These are phyloP conservation scores for Mercurialis annua DNA, from an alignment of 345 rosid genomes.

Conservation along the genomic window DNA sequence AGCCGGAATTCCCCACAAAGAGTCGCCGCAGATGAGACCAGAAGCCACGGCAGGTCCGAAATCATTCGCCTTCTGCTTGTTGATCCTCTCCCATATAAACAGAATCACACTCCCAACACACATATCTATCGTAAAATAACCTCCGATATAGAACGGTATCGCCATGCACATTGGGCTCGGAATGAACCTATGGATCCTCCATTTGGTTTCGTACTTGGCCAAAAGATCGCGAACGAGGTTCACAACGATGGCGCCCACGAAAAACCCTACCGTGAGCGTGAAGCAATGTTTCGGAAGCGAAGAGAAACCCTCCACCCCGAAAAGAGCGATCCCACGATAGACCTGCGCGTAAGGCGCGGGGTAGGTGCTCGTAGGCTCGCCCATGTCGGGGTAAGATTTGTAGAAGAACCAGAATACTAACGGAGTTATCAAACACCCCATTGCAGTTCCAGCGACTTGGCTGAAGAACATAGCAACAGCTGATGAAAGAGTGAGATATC, in stretches of 20 bases:
- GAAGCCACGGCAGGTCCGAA: conserved; percentile 73
- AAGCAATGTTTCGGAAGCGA: conserved; percentile 78
- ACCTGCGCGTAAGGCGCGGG: conserved; percentile 75
- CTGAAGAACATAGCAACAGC: conserved; percentile 85
- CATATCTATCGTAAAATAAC: conserved; percentile 85
- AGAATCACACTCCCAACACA: conserved; percentile 79
- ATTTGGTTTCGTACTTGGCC: conserved; percentile 31
- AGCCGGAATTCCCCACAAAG: conserved; percentile 85
- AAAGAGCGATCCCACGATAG: conserved; percentile 74
- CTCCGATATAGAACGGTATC: conserved; percentile 88
- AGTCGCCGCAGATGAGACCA: conserved; percentile 86
- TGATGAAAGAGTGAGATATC: conserved; percentile 82
- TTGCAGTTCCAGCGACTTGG: conserved; percentile 72
- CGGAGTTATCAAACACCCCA: conserved; percentile 65
- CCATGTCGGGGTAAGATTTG: conserved; percentile 59
- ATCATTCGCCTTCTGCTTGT: conserved; percentile 54
- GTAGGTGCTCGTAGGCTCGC: conserved; percentile 57
- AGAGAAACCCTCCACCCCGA: conserved; percentile 62
- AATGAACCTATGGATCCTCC: conserved; percentile 42
- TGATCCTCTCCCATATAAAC: conserved; percentile 54
- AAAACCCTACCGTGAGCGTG: conserved; percentile 47
- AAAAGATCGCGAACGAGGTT: conserved; percentile 40
- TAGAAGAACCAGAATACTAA: conserved; percentile 82
- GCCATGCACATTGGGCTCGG: conserved; percentile 98
- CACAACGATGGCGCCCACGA: conserved; percentile 38